phyloP scores from a whole-genome alignment of 2,329 filamentous ascomycete genomes.

The Aspergillus fructus region DNA sequence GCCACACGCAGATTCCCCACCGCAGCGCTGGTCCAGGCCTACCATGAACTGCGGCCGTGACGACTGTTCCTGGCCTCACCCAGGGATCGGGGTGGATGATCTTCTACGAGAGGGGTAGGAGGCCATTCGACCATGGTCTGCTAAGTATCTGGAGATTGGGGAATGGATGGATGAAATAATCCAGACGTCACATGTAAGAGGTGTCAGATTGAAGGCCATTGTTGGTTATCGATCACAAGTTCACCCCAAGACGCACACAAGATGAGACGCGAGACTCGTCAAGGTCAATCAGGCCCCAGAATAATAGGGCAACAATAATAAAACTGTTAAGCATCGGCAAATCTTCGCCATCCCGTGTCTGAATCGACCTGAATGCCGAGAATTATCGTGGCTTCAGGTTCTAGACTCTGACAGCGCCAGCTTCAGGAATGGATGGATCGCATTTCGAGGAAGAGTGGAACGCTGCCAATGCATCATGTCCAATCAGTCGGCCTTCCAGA shows the following conservation, averaged over 20 bases:
- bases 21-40: slow-evolving; percentile 5
- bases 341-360: too few species aligned
- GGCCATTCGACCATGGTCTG: neutral
- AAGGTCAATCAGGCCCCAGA: neutral
- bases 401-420: neutral
- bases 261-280: neutral
- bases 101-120: slow-evolving; percentile 1
- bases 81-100: slow-evolving; percentile 1
- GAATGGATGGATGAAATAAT: neutral
- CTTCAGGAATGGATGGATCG: neutral
- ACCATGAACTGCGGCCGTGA: slow-evolving; percentile 8
- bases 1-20: slow-evolving; percentile 17
- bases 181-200: slow-evolving; percentile 2
- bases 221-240: slow-evolving; percentile 2
- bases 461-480: neutral
- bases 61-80: neutral
- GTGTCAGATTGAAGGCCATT: slow-evolving; percentile 11
- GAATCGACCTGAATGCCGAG: too few species aligned
- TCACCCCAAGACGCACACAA: too few species aligned
- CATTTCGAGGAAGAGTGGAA: slow-evolving; percentile 3
- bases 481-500: slow-evolving; percentile 5
- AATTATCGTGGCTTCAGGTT: neutral
- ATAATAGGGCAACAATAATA: neutral
- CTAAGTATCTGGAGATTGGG: neutral
- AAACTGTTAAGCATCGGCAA: too few species aligned